phyloP scores from a whole-genome alignment of 495 filamentous ascomycete genomes.

The Aspergillus funiculosus region DNA sequence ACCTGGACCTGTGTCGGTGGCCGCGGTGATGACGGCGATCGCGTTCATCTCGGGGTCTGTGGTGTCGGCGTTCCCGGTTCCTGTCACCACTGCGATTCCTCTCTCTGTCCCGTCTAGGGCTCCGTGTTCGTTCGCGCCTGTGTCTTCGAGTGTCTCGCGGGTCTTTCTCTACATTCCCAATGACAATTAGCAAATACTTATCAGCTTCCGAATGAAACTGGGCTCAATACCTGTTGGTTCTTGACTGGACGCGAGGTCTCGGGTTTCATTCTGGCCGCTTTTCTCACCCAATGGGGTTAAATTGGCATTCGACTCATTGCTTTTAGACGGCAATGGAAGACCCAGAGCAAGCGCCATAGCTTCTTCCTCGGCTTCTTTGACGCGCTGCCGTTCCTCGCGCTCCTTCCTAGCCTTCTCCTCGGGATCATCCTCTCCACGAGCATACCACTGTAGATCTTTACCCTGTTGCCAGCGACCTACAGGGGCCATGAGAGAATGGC shows the following conservation, averaged over 20 bases:
- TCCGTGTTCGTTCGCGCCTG: constrained; percentile 30
- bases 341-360: constrained; percentile 78
- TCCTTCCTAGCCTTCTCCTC: constrained; percentile 57
- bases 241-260: too few species aligned
- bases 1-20: constrained; percentile 31
- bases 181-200: constrained; percentile 6
- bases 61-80: constrained; percentile 33
- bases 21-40: constrained; percentile 33
- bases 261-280: constrained; percentile 28
- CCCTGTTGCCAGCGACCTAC: constrained; percentile 94
- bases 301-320: constrained; percentile 35
- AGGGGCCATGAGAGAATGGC: constrained; percentile 89
- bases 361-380: constrained; percentile 93
- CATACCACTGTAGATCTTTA: constrained; percentile 85
- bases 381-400: constrained; percentile 65
- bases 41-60: constrained; percentile 31
- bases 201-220: not conserved
- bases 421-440: constrained; percentile 56
- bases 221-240: constrained; percentile 19
- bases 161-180: constrained; percentile 8
- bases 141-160: constrained; percentile 25
- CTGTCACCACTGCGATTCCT: constrained; percentile 28
- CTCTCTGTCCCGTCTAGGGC: constrained; percentile 26
- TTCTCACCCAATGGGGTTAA: constrained; percentile 35
- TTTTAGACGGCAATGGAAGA: constrained; percentile 54